Base-by-base conservation (phyloP, 106 monocot species). In the Allium cepa region DNA sequence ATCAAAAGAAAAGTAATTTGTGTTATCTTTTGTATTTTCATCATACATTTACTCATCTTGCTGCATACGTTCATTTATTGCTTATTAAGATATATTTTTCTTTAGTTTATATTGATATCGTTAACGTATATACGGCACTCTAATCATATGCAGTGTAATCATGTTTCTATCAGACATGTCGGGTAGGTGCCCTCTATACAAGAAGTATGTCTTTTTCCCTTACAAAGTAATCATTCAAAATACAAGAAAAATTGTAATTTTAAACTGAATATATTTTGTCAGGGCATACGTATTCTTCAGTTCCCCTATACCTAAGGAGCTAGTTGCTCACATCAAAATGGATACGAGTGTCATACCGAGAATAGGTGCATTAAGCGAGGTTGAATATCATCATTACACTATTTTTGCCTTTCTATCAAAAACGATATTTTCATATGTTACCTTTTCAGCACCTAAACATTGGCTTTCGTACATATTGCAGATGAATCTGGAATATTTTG, bases 81-180 rank as follows among this genome's bases (percentile, higher is more conserved):
- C 62, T 45, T 62, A 46, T 62, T 11, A 12, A 46, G 45, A 45
- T 13, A 3, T 9, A 9, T 63, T 46, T 46, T 17, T 46, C 3
- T 15, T 13, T 49, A 48, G 17, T 7, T 64, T 17, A 9, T 9
- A 17, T 49, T 17, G 17, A 9, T 49, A 64, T 36, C 36, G 5
- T 36, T 36, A 36, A 36, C 3, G 36, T 1, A 36, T 36, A 36
- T 36, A 36, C 36, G 36, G 36, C 7, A 60, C 60, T 56, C 26
- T 73, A 46, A 11, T 80, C 16, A 68, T 17, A 60, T 90, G 84
- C 93, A 99, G 99, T 71, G 73, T 99, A 59, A 71, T 90, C 52
- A 93, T 90, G 93, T 77, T 99, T 64, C 79, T 99, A 17, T 90
- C 92, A 14, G 99, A 99, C 71, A 99, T 99, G 99, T 93, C 99